Conservation (phyloP, 2,329 filamentous ascomycete genomes). For the Geosmithia flava region DNA sequence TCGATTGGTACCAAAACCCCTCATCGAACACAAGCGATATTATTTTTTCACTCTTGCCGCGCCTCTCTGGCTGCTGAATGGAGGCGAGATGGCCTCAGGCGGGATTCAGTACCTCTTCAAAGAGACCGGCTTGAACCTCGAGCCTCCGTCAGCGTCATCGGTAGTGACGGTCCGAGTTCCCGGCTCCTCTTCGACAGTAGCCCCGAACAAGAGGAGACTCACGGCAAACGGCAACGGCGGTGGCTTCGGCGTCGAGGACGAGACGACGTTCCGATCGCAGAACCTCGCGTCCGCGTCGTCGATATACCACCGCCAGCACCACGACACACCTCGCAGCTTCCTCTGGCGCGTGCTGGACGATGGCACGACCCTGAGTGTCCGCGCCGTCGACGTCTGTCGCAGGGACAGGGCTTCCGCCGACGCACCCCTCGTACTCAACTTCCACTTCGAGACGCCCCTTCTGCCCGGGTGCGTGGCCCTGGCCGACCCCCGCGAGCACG, state of each 20-base stretch:
- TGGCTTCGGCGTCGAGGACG: constrained; percentile 43
- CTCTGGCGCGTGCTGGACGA: constrained; percentile 84
- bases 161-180: constrained; percentile 60
- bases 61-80: constrained; percentile 27
- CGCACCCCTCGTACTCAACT: constrained; percentile 61
- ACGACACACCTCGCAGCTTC: constrained; percentile 70
- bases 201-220: background rate
- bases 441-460: constrained; percentile 65
- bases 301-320: constrained; percentile 70
- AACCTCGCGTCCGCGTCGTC: constrained; percentile 69
- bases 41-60: too few species aligned
- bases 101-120: constrained; percentile 63
- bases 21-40: background rate
- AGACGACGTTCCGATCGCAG: constrained; percentile 58
- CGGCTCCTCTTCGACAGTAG: constrained; percentile 12
- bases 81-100: constrained; percentile 54
- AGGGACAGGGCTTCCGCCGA: constrained; percentile 47
- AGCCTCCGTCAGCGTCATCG: constrained; percentile 56
- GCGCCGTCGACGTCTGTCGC: constrained; percentile 69
- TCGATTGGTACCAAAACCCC: background rate
- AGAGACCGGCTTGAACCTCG: constrained; percentile 75
- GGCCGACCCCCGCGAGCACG: constrained; percentile 65
- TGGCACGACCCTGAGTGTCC: constrained; percentile 68
- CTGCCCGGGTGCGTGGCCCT: constrained; percentile 70
- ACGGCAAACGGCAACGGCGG: constrained; percentile 19